Evolutionary conservation across 1,139 yeast genomes (phyloP).

Genomic region (Taiozyma sp.): DNA sequence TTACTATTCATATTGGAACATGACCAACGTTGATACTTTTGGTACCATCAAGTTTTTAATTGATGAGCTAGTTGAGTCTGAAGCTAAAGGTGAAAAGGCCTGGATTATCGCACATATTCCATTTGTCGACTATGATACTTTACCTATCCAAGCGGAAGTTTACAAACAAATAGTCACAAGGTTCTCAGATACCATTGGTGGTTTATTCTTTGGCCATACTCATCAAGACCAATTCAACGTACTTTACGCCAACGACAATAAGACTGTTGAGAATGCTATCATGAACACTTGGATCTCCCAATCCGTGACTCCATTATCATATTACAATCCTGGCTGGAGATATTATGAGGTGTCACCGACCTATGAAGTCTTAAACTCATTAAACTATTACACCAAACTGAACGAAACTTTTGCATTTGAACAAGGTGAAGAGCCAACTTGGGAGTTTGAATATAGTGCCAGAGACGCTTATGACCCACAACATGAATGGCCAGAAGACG

Average conservation of each 20-base stretch:
- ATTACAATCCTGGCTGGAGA: conserved; percentile 67
- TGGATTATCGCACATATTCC: conserved; percentile 76
- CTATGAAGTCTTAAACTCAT: conserved; percentile 56
- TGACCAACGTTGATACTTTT: conserved; percentile 50
- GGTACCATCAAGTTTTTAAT: conserved; percentile 62
- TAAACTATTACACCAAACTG: conserved; percentile 49
- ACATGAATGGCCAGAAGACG: conserved; percentile 43
- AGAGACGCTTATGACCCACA: conserved; percentile 41
- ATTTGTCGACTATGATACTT: conserved; percentile 45
- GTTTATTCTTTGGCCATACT: conserved; percentile 68
- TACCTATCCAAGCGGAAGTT: conserved; percentile 58
- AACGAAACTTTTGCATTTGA: conserved; percentile 46
- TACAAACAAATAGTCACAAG: conserved; percentile 58
- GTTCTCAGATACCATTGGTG: conserved; percentile 67
- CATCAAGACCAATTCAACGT: conserved; percentile 66
- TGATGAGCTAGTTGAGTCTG: conserved; percentile 57
- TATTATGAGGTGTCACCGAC: conserved; percentile 62
- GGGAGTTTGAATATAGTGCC: conserved; percentile 53
- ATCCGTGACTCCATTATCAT: conserved; percentile 57
- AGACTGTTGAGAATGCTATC: conserved; percentile 40
- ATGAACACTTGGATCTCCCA: conserved; percentile 64
- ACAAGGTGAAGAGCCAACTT: conserved; percentile 44
- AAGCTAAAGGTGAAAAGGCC: conserved; percentile 52
- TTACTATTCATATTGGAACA: conserved; percentile 56
- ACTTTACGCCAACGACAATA: conserved; percentile 40